phyloP scores from a whole-genome alignment of 1,284 basidiomycete species.

The Pholiota adiposa region DNA sequence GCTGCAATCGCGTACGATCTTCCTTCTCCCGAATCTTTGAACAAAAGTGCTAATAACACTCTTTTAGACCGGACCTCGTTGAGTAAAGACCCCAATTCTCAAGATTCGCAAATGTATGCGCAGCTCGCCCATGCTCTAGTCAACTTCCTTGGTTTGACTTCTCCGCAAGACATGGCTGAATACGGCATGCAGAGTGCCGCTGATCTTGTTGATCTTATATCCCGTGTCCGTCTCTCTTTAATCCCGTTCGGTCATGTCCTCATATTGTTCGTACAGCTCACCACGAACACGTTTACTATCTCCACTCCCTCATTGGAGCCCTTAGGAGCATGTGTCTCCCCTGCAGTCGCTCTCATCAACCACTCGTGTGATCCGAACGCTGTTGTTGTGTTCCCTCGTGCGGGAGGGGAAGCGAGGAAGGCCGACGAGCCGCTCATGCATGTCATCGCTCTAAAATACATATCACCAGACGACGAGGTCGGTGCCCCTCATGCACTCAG shows the following conservation, averaged over 20 bases:
- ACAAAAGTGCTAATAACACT: constrained; percentile 13
- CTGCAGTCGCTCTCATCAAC: constrained; percentile 82
- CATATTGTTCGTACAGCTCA: constrained; percentile 57
- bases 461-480: constrained; percentile 75
- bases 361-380: constrained; percentile 93
- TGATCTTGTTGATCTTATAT: constrained; percentile 73
- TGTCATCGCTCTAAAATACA: constrained; percentile 70
- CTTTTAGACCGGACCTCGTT: constrained; percentile 53
- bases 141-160: constrained; percentile 63
- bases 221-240: constrained; percentile 52
- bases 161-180: constrained; percentile 58
- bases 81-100: constrained; percentile 40
- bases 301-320: constrained; percentile 77
- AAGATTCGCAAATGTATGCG: constrained; percentile 57
- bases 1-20: constrained; percentile 76
- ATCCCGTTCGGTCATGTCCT: not conserved
- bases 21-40: not conserved
- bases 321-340: constrained; percentile 82
- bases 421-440: constrained; percentile 67
- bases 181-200: constrained; percentile 60
- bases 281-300: constrained; percentile 88
- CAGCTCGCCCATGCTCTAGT: constrained; percentile 74
- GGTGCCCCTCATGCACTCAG: constrained; percentile 7
- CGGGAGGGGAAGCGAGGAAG: constrained; percentile 33
- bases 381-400: constrained; percentile 84